Conservation (phyloP, 305 asterid genomes). For the Ilex paraguariensis region DNA sequence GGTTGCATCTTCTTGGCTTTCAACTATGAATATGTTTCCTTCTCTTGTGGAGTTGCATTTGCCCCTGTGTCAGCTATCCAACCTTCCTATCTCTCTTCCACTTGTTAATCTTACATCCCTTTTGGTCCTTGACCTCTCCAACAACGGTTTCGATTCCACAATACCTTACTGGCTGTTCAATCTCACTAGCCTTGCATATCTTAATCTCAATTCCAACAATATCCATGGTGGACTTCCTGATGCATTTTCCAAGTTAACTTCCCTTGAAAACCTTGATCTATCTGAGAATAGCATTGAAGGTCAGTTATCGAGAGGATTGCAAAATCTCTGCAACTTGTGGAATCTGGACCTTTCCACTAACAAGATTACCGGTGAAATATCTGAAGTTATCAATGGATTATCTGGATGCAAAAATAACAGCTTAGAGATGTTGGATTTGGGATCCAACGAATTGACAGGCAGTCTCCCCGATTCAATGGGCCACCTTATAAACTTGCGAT, state of each 20-base stretch:
- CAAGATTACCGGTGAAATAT: background rate
- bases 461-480: background rate
- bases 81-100: background rate
- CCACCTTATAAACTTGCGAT: background rate
- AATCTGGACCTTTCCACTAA: background rate
- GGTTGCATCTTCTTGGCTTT: background rate
- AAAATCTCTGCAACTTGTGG: background rate
- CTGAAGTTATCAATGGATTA: background rate
- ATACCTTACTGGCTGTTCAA: background rate
- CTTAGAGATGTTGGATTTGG: background rate
- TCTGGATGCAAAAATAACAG: background rate
- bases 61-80: background rate
- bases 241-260: background rate
- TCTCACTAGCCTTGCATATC: background rate
- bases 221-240: background rate
- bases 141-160: background rate
- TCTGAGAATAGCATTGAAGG: background rate
- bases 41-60: background rate
- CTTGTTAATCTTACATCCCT: background rate
- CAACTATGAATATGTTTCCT: background rate
- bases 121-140: background rate
- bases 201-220: background rate
- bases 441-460: background rate
- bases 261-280: background rate
- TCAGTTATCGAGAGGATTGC: background rate